Percentiles rank a stretch among this genome's conserved stretches.
Conservation (phyloP, 1,284 basidiomycete species). For the Inonotus obliquus region DNA sequence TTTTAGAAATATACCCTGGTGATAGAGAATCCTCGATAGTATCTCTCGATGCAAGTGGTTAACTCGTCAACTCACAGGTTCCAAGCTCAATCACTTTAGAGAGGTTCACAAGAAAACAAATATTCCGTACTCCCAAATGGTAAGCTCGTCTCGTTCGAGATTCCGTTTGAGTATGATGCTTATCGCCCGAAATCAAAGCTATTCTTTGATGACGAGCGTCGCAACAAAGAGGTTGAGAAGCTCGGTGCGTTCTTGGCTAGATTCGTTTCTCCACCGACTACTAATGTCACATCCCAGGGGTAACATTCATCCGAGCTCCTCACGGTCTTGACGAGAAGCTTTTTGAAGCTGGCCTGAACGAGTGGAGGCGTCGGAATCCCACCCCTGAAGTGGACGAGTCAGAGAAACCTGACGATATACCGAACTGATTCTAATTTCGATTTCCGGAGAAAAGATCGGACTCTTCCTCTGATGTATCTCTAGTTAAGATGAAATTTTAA, state of each 20-base stretch:
- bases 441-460: no score
- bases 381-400: neutral
- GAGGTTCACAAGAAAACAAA: conserved; percentile 72
- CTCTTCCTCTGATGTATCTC: neutral
- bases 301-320: conserved; percentile 61
- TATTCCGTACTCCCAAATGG: conserved; percentile 83
- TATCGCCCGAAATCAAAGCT: no score
- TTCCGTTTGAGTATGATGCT: no score
- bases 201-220: conserved; percentile 79
- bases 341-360: conserved; percentile 57
- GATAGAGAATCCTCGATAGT: conserved; percentile 6
- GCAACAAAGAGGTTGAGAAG: conserved; percentile 74
- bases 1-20: conserved; percentile 84
- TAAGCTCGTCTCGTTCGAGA: conserved; percentile 30
- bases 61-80: conserved; percentile 41
- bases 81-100: conserved; percentile 80
- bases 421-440: neutral
- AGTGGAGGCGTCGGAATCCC: conserved; percentile 50
- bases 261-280: conserved; percentile 19
- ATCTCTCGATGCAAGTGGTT: conserved; percentile 5
- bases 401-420: neutral
- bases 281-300: conserved; percentile 44
- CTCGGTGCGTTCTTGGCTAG: conserved; percentile 41
- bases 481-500: neutral
- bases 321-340: conserved; percentile 47